Evolutionary conservation across 331 rosid genomes (phyloP).

Genomic region (Saraca asoca): DNA sequence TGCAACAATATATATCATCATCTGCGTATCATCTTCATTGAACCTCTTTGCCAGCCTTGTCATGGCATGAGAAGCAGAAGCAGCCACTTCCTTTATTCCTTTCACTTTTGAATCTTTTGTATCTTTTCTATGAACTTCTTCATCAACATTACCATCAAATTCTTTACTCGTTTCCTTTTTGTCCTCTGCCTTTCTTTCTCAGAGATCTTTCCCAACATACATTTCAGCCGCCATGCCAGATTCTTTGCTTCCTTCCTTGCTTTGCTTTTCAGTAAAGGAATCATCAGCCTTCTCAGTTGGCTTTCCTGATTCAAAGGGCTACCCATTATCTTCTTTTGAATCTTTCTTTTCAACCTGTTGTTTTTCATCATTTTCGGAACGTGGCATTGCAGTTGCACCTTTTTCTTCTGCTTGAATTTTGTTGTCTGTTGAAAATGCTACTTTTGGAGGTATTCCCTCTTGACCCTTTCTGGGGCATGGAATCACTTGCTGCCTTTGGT

Average conservation of each 20-base stretch:
- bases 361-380: constrained; percentile 4
- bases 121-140: neutral
- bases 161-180: constrained; percentile 2
- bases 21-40: constrained; percentile 49
- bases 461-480: too few relatives aligned
- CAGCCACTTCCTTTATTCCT: constrained; percentile 28
- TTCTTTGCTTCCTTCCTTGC: constrained; percentile 5
- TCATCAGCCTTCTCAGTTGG: constrained; percentile 4
- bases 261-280: neutral
- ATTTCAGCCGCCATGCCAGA: neutral
- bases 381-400: too few relatives aligned
- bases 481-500: too few relatives aligned
- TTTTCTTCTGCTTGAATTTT: too few relatives aligned
- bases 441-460: too few relatives aligned
- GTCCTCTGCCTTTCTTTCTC: neutral
- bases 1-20: constrained; percentile 50
- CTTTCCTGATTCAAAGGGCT: constrained; percentile 22
- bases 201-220: neutral
- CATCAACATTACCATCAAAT: neutral
- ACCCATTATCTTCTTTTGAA: neutral
- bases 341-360: constrained; percentile 22
- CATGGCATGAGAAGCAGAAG: neutral
- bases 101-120: constrained; percentile 17
- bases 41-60: constrained; percentile 34
- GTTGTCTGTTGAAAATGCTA: too few relatives aligned